Evolutionary conservation across 2,329 filamentous ascomycete species (phyloP).

Genomic region (Dichotomopilus funicola): DNA sequence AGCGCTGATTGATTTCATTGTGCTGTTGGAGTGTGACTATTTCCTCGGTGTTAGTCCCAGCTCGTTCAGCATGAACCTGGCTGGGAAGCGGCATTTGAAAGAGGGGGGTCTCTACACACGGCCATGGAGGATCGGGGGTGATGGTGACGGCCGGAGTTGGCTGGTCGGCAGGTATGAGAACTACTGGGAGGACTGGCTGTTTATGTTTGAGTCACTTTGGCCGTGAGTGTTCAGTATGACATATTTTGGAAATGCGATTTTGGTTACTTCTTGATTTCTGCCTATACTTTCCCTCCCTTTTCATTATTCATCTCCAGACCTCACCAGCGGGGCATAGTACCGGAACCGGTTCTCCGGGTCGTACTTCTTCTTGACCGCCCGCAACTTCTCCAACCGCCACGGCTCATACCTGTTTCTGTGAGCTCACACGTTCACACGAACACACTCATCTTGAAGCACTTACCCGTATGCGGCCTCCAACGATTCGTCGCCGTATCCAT

Average conservation of each 20-base stretch:
- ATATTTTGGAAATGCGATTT: background rate
- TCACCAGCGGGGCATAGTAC: slow-evolving; percentile 11
- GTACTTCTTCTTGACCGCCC: slow-evolving; percentile 41
- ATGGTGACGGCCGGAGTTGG: slow-evolving; percentile 37
- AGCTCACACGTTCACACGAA: too few relatives aligned
- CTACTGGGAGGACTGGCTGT: slow-evolving; percentile 45
- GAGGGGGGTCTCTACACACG: slow-evolving; percentile 35
- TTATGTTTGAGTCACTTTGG: slow-evolving; percentile 42
- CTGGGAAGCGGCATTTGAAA: slow-evolving; percentile 39
- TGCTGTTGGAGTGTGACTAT: slow-evolving; percentile 34
- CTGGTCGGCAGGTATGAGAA: slow-evolving; percentile 39
- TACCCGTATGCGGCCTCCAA: slow-evolving; percentile 38
- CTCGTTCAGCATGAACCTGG: slow-evolving; percentile 42
- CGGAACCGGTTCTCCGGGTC: slow-evolving; percentile 32
- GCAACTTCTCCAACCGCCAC: slow-evolving; percentile 42
- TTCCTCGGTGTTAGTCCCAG: slow-evolving; percentile 42
- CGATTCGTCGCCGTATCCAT: slow-evolving; percentile 42
- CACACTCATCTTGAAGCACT: background rate
- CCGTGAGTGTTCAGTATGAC: slow-evolving; percentile 6
- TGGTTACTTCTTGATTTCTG: too few relatives aligned
- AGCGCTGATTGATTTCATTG: slow-evolving; percentile 37
- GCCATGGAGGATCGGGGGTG: slow-evolving; percentile 38
- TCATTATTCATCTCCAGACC: too few relatives aligned
- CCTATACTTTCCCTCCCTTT: too few relatives aligned
- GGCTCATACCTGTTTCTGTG: slow-evolving; percentile 28